Percentiles rank a stretch among this genome's conserved stretches.
phyloP scores from a whole-genome alignment of 2,329 filamentous ascomycete species.

The Alternaria sp. region DNA sequence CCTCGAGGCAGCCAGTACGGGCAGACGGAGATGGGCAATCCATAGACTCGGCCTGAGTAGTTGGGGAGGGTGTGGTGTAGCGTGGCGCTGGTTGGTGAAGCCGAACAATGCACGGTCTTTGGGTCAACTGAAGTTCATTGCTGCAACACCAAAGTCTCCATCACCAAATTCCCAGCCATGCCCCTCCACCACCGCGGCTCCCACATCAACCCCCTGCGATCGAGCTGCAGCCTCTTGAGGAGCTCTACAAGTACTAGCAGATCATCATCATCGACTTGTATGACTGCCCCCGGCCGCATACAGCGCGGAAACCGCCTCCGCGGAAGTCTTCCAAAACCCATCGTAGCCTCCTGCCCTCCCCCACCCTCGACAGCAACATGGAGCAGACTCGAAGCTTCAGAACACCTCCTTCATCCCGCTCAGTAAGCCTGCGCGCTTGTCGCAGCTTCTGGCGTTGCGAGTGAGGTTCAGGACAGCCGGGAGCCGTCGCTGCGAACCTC shows the following conservation, averaged over 20 bases:
- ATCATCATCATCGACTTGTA: background rate
- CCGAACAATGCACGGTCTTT: slow-evolving; percentile 8
- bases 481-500: background rate
- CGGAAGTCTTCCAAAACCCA: background rate
- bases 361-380: background rate
- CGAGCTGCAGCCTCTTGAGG: background rate
- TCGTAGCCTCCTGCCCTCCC: background rate
- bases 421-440: background rate
- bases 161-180: slow-evolving; percentile 1
- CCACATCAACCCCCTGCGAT: background rate
- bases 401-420: background rate
- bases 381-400: background rate
- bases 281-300: background rate
- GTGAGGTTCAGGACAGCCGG: background rate
- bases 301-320: background rate
- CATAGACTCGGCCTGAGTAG: slow-evolving; percentile 2
- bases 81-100: background rate
- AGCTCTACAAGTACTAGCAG: background rate
- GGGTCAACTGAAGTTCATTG: slow-evolving; percentile 5
- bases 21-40: background rate
- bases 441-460: background rate
- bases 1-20: slow-evolving; percentile 10
- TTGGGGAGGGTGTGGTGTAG: background rate
- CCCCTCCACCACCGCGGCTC: slow-evolving; percentile 2
- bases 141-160: slow-evolving; percentile 10